These are phyloP conservation scores for Vinca major DNA, from an alignment of 305 asterid genomes.

Conservation along the genomic window DNA sequence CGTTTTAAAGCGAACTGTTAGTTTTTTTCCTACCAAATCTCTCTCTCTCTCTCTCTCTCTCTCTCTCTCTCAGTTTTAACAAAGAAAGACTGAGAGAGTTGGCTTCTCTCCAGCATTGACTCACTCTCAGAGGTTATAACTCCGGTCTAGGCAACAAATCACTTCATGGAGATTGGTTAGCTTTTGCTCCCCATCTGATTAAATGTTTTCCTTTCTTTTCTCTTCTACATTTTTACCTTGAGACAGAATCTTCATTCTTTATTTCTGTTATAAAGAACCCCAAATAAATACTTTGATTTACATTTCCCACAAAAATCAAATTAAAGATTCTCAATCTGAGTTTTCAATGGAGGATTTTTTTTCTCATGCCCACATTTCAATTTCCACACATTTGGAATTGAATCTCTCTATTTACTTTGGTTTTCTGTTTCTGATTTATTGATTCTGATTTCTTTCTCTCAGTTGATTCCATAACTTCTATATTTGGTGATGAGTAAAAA, in stretches of 20 bases:
- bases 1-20: not conserved
- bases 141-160: constrained; percentile 25
- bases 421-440: constrained; percentile 19
- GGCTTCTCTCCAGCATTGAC: constrained; percentile 54
- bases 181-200: constrained; percentile 17
- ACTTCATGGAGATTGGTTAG: constrained; percentile 25
- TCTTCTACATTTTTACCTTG: constrained; percentile 10
- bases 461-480: constrained; percentile 1
- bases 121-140: constrained; percentile 22
- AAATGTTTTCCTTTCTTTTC: constrained; percentile 5
- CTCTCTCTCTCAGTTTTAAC: constrained; percentile 15
- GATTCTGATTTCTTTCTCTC: constrained; percentile 19
- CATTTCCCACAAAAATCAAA: constrained; percentile 27
- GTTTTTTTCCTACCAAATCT: constrained; percentile 9
- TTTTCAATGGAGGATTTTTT: constrained; percentile 24
- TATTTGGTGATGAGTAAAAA: no score
- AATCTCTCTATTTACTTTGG: constrained; percentile 29
- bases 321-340: constrained; percentile 28
- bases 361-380: constrained; percentile 22
- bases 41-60: constrained; percentile 16
- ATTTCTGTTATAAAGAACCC: constrained; percentile 18
- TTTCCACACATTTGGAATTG: constrained; percentile 31
- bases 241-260: not conserved
- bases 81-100: constrained; percentile 28
- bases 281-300: constrained; percentile 28